phyloP scores from a whole-genome alignment of 2,329 filamentous ascomycete genomes.

The Sporothrix pallida region DNA sequence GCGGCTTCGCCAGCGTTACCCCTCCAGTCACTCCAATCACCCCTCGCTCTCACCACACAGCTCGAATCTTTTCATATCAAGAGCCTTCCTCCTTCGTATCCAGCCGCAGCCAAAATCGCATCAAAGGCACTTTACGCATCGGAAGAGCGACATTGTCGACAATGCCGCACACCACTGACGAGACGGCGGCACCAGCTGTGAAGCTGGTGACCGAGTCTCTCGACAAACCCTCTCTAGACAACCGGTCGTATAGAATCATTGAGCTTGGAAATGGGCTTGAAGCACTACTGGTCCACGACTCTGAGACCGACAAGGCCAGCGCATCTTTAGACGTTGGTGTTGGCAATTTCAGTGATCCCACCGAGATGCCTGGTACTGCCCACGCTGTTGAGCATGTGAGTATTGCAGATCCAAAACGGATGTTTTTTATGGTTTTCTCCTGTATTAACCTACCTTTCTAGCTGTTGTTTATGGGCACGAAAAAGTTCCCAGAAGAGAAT shows the following conservation, averaged over 20 bases:
- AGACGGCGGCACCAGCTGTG: slow-evolving; percentile 1
- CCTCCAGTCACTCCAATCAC: not conserved
- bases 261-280: slow-evolving; percentile 85
- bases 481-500: slow-evolving; percentile 96
- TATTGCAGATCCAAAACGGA: not conserved
- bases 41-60: not conserved
- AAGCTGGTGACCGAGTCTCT: slow-evolving; percentile 67
- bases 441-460: slow-evolving; percentile 42
- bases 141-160: slow-evolving; percentile 5
- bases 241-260: slow-evolving; percentile 86
- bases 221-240: slow-evolving; percentile 83
- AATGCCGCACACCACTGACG: slow-evolving; percentile 19
- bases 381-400: slow-evolving; percentile 89
- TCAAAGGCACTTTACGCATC: not conserved
- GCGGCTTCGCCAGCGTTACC: not conserved
- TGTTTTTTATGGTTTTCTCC: not conserved
- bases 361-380: slow-evolving; percentile 91
- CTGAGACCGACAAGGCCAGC: slow-evolving; percentile 94
- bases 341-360: slow-evolving; percentile 90
- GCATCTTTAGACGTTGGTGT: slow-evolving; percentile 95
- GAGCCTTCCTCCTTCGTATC: not conserved
- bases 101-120: not conserved
- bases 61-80: not conserved
- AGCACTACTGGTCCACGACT: slow-evolving; percentile 89
- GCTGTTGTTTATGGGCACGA: slow-evolving; percentile 96